Base-by-base conservation (phyloP, 1,284 basidiomycete genomes). In the Pholiota adiposa region DNA sequence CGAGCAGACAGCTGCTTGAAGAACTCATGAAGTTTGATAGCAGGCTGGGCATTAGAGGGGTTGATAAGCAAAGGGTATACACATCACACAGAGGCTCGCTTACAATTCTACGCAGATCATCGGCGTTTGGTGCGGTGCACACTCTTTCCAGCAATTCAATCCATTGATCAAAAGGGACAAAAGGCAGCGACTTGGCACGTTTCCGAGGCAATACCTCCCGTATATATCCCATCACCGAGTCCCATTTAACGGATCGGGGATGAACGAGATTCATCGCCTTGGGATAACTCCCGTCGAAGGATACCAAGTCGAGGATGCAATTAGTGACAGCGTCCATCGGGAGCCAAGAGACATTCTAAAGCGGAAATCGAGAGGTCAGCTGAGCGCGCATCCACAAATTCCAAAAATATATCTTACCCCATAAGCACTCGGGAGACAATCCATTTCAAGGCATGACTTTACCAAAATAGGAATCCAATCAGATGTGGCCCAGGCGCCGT, bases 381-480 rank as follows among this genome's bases (percentile, higher is more conserved):
- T 59, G 14, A 19, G 23, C 34, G 33, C 18, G n/a, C n/a, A n/a
- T n/a, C 31, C 4, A 25, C 64, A 14, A 19, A 19, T 38, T 21
- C 7, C n/a, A 23, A 11, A 18, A 18, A 48, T 21, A 12, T 75
- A 77, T 67, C 71, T 64, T 55, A 75, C 75, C 27, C 71, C 69
- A 33, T 66, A 46, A 27, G 67, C 65, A 14, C 60, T 53, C 27
- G 76, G 76, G 7, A 78, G 62, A 19, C 58, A 67, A 1, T 69
- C 67, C n/a, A 79, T 52, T 14, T 60, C 49, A 2, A 65, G 51
- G 34, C 69, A 70, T 2, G 73, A 74, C 54, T 75, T 72, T 6
- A 82, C 69, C 3, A 83, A 66, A 38, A 73, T 69, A 1, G 81
- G 80, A 18, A 82, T 65, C 80, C 80, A 83, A 53, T 83, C 80